Base-by-base conservation (phyloP, 106 monocot species). In the Dendrobium huoshanense region DNA sequence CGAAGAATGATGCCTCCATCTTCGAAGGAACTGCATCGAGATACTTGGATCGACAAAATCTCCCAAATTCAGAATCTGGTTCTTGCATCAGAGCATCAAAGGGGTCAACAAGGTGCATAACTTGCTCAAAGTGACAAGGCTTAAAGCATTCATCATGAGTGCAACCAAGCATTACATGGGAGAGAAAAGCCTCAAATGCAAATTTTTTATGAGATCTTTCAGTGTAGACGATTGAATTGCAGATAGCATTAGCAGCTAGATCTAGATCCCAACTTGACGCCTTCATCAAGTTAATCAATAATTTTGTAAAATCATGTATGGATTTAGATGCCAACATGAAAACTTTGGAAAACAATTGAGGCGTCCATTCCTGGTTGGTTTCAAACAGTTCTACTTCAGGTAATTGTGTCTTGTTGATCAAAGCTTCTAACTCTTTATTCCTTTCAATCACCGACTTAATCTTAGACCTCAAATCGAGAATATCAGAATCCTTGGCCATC, bases 181-280 rank as follows among this genome's bases (percentile, higher is more conserved):
- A 93, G 58, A 96, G 84, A 42, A 88, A 81, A 9, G 93, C 82
- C 64, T 96, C 93, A 72, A 96, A 96, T 9, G 92, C 96, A 77
- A 87, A 96, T 79, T 96, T 96, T 82, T 96, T 96, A 85, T 96
- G 96, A 58, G 87, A 83, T 79, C 93, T 84, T 80, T 90, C 90
- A 19, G 87, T 87, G 80, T 90, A 96, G 22, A 77, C 16, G 49
- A 86, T 88, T 48, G 65, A 82, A 42, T 88, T 84, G 51, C 88
- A 88, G 75, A 96, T 87, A 5, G 87, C 81, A 72, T 81, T 78
- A 45, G 93, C 89, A 55, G 93, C 93, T 2, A 84, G 89, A 83
- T 96, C 93, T 47, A 96, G 91, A 82, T 96, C 92, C 93, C 93
- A 96, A 9, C 88, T 87, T 7, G 91, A 87, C 27, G 82, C 87